Conservation (phyloP, 208 protist species). For the Trichomonas tenax region DNA sequence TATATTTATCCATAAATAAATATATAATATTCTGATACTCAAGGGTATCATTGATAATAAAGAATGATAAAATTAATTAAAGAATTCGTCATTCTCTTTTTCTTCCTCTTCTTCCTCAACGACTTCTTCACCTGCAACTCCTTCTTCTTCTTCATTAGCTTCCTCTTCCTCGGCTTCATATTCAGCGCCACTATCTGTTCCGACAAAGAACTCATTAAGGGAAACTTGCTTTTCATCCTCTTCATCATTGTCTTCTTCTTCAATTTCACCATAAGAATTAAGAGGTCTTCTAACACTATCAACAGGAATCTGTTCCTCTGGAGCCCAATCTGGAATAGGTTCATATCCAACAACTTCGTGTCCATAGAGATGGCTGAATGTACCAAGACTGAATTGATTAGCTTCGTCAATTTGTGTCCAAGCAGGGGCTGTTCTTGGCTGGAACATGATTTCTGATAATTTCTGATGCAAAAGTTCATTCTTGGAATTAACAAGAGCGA, state of each 20-base stretch:
- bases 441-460: not conserved
- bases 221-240: not conserved
- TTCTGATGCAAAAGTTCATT: not conserved
- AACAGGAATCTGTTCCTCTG: not conserved
- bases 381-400: not conserved
- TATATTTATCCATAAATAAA: too few relatives aligned
- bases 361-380: not conserved
- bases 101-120: not conserved
- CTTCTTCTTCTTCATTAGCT: not conserved
- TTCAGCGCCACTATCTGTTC: too few relatives aligned
- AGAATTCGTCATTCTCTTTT: not conserved
- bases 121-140: not conserved
- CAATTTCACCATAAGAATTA: not conserved
- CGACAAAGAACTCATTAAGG: not conserved
- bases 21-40: too few relatives aligned
- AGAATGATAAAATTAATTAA: not conserved
- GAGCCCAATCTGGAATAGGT: not conserved
- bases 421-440: not conserved
- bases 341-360: not conserved
- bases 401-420: not conserved
- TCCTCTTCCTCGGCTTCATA: not conserved
- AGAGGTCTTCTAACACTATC: not conserved
- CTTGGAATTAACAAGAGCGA: not conserved
- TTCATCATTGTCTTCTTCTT: not conserved
- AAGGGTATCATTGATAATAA: not conserved